Conservation (phyloP, 805 yeast genomes). For the Candida broadrunensis region DNA sequence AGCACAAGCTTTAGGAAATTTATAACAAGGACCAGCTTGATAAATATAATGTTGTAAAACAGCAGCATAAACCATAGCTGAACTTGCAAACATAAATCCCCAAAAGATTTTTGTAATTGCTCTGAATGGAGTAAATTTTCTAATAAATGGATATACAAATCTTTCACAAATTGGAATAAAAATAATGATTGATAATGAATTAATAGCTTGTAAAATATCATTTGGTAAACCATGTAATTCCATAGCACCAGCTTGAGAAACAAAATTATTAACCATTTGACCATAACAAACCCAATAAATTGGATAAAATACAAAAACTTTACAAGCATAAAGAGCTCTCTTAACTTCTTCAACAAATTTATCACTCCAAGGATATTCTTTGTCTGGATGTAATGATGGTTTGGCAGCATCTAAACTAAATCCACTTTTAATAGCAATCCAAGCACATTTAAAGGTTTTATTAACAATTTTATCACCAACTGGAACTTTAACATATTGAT, state of each 20-base stretch:
- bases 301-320: slow-evolving; percentile 67
- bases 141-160: slow-evolving; percentile 43
- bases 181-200: slow-evolving; percentile 69
- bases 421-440: slow-evolving; percentile 44
- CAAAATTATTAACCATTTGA: slow-evolving; percentile 69
- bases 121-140: slow-evolving; percentile 50
- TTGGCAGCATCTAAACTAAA: slow-evolving; percentile 52
- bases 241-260: slow-evolving; percentile 72
- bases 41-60: slow-evolving; percentile 69
- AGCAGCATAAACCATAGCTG: slow-evolving; percentile 71
- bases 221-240: slow-evolving; percentile 74
- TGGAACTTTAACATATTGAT: slow-evolving; percentile 53
- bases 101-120: slow-evolving; percentile 68
- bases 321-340: slow-evolving; percentile 65
- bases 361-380: slow-evolving; percentile 56
- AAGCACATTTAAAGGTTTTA: slow-evolving; percentile 42
- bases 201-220: slow-evolving; percentile 71
- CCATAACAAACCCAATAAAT: slow-evolving; percentile 69
- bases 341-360: slow-evolving; percentile 68
- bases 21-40: slow-evolving; percentile 69
- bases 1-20: slow-evolving; percentile 54
- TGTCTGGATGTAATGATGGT: slow-evolving; percentile 51
- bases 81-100: slow-evolving; percentile 64
- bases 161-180: slow-evolving; percentile 70
- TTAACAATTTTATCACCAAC: slow-evolving; percentile 60